phyloP scores from a whole-genome alignment of 2,329 filamentous ascomycete genomes.

The Aspergillus novoparasiticus region DNA sequence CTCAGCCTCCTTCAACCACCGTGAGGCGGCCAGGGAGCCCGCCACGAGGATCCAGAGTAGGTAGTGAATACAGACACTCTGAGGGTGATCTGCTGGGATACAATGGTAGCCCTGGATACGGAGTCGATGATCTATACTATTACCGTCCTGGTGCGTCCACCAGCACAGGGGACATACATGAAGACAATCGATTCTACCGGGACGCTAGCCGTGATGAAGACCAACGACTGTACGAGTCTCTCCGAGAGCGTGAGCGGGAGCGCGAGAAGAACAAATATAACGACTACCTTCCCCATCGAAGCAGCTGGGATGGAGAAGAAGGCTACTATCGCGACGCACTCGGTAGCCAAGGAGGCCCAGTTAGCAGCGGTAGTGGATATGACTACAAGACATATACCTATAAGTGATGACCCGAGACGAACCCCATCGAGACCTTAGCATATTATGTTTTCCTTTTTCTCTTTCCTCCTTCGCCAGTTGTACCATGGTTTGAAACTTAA shows the following conservation, averaged over 20 bases:
- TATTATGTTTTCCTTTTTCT: constrained; percentile 6
- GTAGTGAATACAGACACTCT: constrained; percentile 37
- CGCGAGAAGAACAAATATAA: constrained; percentile 32
- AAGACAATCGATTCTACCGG: constrained; percentile 31
- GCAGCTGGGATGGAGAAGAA: constrained; percentile 36
- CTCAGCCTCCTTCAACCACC: constrained; percentile 16
- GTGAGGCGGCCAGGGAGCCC: constrained; percentile 33
- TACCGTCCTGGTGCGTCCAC: constrained; percentile 26
- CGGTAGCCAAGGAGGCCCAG: constrained; percentile 32
- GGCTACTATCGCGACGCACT: constrained; percentile 43
- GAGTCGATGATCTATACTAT: constrained; percentile 29
- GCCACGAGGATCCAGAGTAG: constrained; percentile 26
- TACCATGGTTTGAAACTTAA: not conserved
- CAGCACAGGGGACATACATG: constrained; percentile 25
- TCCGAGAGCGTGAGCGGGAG: constrained; percentile 31
- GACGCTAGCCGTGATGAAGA: constrained; percentile 32
- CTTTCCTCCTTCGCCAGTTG: constrained; percentile 1
- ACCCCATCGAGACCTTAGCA: constrained; percentile 1
- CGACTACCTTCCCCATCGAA: constrained; percentile 26
- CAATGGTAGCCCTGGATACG: constrained; percentile 24
- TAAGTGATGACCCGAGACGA: constrained; percentile 19
- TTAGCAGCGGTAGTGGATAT: constrained; percentile 22
- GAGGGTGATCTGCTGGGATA: constrained; percentile 36
- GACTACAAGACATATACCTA: constrained; percentile 33
- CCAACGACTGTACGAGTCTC: constrained; percentile 26